Conservation (phyloP, 108 stramenopile species). For the Pseudonitzschia multiseries region DNA sequence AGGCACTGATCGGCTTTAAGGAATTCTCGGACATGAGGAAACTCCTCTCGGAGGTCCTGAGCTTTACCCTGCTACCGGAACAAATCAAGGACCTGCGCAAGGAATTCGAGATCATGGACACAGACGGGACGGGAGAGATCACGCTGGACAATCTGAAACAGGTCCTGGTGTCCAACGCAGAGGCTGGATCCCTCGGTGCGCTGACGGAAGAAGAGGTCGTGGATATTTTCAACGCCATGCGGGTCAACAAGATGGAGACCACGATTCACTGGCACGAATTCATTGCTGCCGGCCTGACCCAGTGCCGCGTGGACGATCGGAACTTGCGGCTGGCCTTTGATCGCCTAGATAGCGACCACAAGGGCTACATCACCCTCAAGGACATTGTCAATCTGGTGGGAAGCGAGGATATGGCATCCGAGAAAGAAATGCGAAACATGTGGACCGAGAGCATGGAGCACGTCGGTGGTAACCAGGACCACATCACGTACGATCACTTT, state of each 20-base stretch:
- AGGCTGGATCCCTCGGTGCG: conserved; percentile 68
- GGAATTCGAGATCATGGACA: conserved; percentile 80
- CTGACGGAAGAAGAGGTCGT: conserved; percentile 77
- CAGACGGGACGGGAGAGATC: conserved; percentile 74
- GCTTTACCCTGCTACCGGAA: conserved; percentile 77
- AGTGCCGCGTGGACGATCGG: conserved; percentile 80
- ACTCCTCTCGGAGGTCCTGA: conserved; percentile 74
- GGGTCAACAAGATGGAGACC: conserved; percentile 72
- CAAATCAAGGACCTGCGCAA: conserved; percentile 76
- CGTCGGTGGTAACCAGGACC: conserved; percentile 51
- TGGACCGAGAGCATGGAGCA: conserved; percentile 66
- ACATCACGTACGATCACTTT: conserved; percentile 81
- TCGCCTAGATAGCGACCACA: conserved; percentile 73
- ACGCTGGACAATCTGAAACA: conserved; percentile 63
- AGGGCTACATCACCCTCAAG: conserved; percentile 57
- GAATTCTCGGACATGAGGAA: conserved; percentile 81
- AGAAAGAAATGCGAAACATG: conserved; percentile 63
- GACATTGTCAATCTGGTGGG: conserved; percentile 81
- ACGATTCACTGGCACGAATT: conserved; percentile 84
- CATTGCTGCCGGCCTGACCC: conserved; percentile 76
- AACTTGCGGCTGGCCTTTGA: conserved; percentile 81
- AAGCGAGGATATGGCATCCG: conserved; percentile 53
- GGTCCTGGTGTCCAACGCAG: conserved; percentile 72
- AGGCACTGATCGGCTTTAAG: conserved; percentile 70
- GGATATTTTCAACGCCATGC: conserved; percentile 80